Conservation (phyloP, 768 basidiomycete species). For the Lactarius sp. region DNA sequence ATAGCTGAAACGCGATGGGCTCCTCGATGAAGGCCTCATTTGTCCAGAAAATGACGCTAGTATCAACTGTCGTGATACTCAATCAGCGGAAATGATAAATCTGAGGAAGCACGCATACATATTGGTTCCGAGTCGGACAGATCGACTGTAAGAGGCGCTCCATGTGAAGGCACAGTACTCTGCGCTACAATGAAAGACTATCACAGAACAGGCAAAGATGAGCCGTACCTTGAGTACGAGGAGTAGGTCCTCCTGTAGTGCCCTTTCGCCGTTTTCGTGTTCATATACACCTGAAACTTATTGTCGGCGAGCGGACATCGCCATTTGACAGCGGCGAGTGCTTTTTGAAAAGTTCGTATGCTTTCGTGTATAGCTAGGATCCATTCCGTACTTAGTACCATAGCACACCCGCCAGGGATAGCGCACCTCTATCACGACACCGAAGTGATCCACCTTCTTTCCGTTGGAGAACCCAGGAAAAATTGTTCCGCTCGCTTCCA, state of each 20-base stretch:
- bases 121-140: slow-evolving; percentile 58
- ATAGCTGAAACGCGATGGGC: slow-evolving; percentile 68
- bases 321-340: slow-evolving; percentile 40
- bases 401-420: neutral
- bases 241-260: slow-evolving; percentile 66
- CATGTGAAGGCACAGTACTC: slow-evolving; percentile 68
- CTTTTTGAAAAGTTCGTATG: slow-evolving; percentile 91
- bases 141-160: slow-evolving; percentile 56
- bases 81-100: slow-evolving; percentile 13
- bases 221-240: slow-evolving; percentile 60
- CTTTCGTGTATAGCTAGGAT: slow-evolving; percentile 79
- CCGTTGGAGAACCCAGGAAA: slow-evolving; percentile 83
- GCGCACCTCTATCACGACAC: slow-evolving; percentile 74
- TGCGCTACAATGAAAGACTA: slow-evolving; percentile 30
- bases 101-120: slow-evolving; percentile 40
- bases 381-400: neutral
- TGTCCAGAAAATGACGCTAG: slow-evolving; percentile 67
- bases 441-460: slow-evolving; percentile 86
- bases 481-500: slow-evolving; percentile 40
- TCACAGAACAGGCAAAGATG: neutral
- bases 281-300: slow-evolving; percentile 32
- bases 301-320: slow-evolving; percentile 30
- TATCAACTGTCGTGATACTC: slow-evolving; percentile 46
- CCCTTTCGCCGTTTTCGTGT: slow-evolving; percentile 43
- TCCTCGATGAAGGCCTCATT: slow-evolving; percentile 55